Conservation (phyloP, 2,329 filamentous ascomycete species). For the Colletotrichum orbiculare region DNA sequence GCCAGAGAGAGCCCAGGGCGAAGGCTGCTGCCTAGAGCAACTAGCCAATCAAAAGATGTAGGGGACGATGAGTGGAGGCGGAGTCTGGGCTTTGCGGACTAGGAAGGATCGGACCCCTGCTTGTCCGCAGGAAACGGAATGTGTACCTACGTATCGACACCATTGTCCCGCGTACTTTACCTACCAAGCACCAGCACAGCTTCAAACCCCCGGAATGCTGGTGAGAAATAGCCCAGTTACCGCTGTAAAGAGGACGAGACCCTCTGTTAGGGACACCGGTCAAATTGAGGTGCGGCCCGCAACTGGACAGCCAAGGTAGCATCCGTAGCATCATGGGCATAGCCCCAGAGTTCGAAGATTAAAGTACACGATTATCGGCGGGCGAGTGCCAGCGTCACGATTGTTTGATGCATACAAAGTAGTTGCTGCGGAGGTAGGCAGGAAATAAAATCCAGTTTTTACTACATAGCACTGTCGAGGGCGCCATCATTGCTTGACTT, state of each 20-base stretch:
- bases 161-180: not conserved
- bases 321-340: conserved; percentile 10
- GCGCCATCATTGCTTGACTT: no score
- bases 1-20: conserved; percentile 39
- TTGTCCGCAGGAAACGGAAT: not conserved
- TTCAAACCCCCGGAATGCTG: no score
- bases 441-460: no score
- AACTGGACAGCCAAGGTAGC: conserved; percentile 21
- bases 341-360: conserved; percentile 26
- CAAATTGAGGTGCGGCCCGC: conserved; percentile 12
- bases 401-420: not conserved
- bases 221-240: not conserved
- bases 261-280: conserved; percentile 26
- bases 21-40: conserved; percentile 48
- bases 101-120: conserved; percentile 30
- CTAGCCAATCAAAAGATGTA: conserved; percentile 39
- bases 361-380: conserved; percentile 21
- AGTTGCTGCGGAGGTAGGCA: no score
- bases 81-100: conserved; percentile 36
- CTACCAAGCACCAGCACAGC: not conserved
- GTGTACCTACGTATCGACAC: not conserved
- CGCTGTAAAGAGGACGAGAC: not conserved
- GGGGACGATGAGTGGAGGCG: conserved; percentile 42
- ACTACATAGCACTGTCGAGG: no score
- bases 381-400: not conserved